These are phyloP conservation scores for Coemansia sp. DNA, from an alignment of 192 early-diverging fungal genomes.

Conservation along the genomic window DNA sequence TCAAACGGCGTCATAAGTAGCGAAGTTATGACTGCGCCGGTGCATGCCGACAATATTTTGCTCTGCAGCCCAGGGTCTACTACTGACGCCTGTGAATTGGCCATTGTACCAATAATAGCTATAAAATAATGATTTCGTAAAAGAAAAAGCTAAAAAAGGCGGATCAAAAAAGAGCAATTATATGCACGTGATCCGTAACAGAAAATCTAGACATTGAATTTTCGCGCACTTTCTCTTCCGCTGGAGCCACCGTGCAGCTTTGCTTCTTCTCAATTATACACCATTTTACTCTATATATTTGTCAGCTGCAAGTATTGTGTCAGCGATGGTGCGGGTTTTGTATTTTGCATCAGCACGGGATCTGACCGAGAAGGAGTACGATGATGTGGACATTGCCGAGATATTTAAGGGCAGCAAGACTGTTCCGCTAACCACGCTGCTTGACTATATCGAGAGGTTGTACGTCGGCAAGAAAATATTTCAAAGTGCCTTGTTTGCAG, in stretches of 20 bases:
- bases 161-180: neutral
- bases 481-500: conserved; percentile 11
- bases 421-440: neutral
- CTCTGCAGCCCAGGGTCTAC: conserved; percentile 30
- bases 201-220: neutral
- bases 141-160: neutral
- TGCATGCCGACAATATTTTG: conserved; percentile 78
- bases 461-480: conserved; percentile 1
- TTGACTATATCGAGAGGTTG: conserved; percentile 11
- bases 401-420: neutral
- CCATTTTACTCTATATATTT: neutral
- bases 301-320: neutral
- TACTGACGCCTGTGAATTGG: neutral
- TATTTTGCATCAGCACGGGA: conserved; percentile 53
- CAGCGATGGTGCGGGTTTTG: conserved; percentile 20
- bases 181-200: neutral
- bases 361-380: conserved; percentile 10
- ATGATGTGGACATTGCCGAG: conserved; percentile 6
- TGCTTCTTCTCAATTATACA: neutral
- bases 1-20: conserved; percentile 56
- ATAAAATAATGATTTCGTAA: neutral
- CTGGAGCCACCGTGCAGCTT: neutral
- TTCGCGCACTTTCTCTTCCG: neutral
- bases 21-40: conserved; percentile 80
- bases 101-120: neutral